Conservation (phyloP, 441 rosid genomes). For the Mallotus japonicus region DNA sequence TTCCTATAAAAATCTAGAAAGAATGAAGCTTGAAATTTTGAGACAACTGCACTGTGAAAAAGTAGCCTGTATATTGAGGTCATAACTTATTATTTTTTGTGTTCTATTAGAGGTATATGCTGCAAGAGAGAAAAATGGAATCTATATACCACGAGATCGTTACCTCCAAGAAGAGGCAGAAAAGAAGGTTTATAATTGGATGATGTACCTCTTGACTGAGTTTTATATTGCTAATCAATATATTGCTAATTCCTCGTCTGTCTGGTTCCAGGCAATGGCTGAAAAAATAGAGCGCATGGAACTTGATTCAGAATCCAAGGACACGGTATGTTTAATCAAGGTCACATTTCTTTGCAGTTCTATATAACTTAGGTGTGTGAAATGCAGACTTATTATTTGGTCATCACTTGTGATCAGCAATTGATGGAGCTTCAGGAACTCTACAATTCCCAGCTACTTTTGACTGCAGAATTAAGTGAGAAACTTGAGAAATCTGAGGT, state of each 20-base stretch:
- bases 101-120: slow-evolving; percentile 81
- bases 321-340: slow-evolving; percentile 48
- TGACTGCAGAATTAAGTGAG: slow-evolving; percentile 63
- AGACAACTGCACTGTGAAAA: neutral
- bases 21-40: neutral
- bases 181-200: slow-evolving; percentile 63
- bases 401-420: slow-evolving; percentile 50
- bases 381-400: slow-evolving; percentile 16
- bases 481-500: slow-evolving; percentile 86
- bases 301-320: slow-evolving; percentile 78
- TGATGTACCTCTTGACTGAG: neutral
- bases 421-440: slow-evolving; percentile 79
- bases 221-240: slow-evolving; percentile 13
- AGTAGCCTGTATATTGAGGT: neutral
- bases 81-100: slow-evolving; percentile 17
- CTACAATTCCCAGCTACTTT: slow-evolving; percentile 64
- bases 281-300: slow-evolving; percentile 97
- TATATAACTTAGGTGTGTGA: slow-evolving; percentile 10
- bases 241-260: slow-evolving; percentile 17
- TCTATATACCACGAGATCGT: slow-evolving; percentile 91
- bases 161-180: slow-evolving; percentile 93
- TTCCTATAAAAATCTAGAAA: slow-evolving; percentile 19
- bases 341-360: slow-evolving; percentile 10
- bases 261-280: slow-evolving; percentile 73
- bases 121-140: slow-evolving; percentile 97